Conservation (phyloP, 441 rosid species). For the Kokia cookei region DNA sequence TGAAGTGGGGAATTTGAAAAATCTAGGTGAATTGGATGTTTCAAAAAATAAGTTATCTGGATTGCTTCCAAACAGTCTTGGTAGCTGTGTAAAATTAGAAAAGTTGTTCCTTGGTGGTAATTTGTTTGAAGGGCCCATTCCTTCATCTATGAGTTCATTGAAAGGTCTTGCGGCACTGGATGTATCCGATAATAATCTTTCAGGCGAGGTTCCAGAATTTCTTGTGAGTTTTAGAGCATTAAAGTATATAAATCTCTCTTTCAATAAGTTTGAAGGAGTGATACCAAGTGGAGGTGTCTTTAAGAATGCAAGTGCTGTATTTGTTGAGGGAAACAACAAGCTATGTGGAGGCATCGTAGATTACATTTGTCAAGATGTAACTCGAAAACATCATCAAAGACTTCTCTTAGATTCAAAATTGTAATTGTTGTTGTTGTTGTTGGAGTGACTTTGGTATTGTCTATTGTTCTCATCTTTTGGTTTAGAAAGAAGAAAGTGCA, state of each 20-base stretch:
- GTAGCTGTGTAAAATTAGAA: neutral
- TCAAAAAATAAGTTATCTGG: neutral
- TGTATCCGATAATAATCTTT: conserved; percentile 18
- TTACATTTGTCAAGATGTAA: conserved; percentile 13
- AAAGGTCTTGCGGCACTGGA: conserved; percentile 7
- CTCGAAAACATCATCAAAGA: neutral
- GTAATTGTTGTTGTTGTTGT: too few relatives aligned
- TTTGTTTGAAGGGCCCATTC: conserved; percentile 13
- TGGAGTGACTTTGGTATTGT: too few relatives aligned
- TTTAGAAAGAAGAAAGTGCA: too few relatives aligned
- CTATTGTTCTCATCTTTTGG: too few relatives aligned
- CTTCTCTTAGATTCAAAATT: too few relatives aligned
- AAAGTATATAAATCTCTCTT: conserved; percentile 18
- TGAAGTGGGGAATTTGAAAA: neutral
- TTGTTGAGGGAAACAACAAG: conserved; percentile 8
- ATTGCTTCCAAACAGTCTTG: neutral
- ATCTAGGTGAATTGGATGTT: neutral
- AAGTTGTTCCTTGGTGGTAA: neutral
- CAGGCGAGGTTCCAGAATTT: conserved; percentile 10
- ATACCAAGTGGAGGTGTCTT: conserved; percentile 20
- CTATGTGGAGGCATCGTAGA: conserved; percentile 23
- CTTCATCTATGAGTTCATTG: conserved; percentile 2
- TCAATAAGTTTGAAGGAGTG: conserved; percentile 17
- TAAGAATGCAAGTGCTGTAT: conserved; percentile 12
- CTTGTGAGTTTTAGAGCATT: neutral